A percentile compares a stretch with the other conserved stretches of the same genome.
Evolutionary conservation across 441 rosid species (phyloP).

Genomic region (Eugenia klotzschiana): DNA sequence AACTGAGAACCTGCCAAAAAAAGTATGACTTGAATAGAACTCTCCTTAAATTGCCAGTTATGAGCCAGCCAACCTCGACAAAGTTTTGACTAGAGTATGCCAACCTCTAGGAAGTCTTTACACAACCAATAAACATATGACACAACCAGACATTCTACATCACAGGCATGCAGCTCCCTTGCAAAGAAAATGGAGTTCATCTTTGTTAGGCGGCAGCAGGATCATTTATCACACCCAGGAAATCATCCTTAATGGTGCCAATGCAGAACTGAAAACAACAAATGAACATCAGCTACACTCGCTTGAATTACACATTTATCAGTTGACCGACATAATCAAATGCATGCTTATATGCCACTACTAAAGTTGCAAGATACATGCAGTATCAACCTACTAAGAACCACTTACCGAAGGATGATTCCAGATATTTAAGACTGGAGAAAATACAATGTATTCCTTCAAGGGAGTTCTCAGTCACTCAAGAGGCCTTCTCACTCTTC

Average conservation of each 20-base stretch:
- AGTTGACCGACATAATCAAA: not conserved
- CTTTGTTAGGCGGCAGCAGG: slow-evolving; percentile 37
- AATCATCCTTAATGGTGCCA: slow-evolving; percentile 90
- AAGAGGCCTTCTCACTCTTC: not conserved
- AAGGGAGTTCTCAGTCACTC: not conserved
- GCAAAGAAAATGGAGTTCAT: not conserved
- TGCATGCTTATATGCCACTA: not conserved
- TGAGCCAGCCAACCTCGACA: not conserved
- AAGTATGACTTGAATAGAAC: not conserved
- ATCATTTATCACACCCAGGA: slow-evolving; percentile 91
- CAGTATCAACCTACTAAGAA: not conserved
- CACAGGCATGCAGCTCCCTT: not conserved
- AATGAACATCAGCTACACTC: not conserved
- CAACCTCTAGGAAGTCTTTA: not conserved
- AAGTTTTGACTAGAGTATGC: not conserved
- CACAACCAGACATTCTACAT: not conserved
- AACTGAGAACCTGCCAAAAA: not conserved
- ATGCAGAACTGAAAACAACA: slow-evolving; percentile 63
- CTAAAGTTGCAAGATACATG: not conserved
- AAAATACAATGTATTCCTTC: not conserved
- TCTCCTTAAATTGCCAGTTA: not conserved
- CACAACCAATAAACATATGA: not conserved
- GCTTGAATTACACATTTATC: not conserved
- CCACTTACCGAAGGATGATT: not conserved
- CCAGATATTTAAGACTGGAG: not conserved